Evolutionary conservation across 495 filamentous ascomycete species (phyloP), one percentile per base, ranked within the genome.

Genomic region (Oleoguttula mirabilis): DNA sequence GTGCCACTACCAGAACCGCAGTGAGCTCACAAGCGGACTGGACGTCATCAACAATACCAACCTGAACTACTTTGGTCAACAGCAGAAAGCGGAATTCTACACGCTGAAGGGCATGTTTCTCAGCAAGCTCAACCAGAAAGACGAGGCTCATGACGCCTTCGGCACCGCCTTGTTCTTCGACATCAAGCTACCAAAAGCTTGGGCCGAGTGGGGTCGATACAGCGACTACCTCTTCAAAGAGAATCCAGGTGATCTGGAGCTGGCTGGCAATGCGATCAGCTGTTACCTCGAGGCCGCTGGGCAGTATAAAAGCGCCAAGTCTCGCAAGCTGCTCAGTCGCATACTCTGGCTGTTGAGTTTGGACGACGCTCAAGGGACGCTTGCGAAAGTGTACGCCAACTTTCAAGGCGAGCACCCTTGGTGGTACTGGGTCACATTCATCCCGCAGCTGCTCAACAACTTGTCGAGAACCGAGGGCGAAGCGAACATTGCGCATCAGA

Each of bases 21-120:
- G 77, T 14, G 92, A 99, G 56, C 76, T 99, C 24, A 87, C 76
- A 35, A 88, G 76, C 56, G 92, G 92, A 2, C 57, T 99, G 43
- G 92, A 99, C 60, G 92, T 99, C 5, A 99, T 99, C 53, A 96
- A 99, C 62, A 99, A 99, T 54, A 99, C 92, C 40, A 99, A 99
- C 49, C 75, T 99, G 21, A 93, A 90, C 55, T 99, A 95, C 63
- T 99, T 99, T 59, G 90, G 85, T 43, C 68, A 82, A 5, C 79
- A 87, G 55, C 92, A 99, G 58, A 96, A 95, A 61, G 92, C 92
- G 4, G 92, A 99, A 57, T 99, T 99, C 63, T 96, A 93, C 65
- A 99, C 88, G 0, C 71, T 99, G 33, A 99, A 99, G 67, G 92
- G 92, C 35, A 99, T 99, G 92, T 99, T 99, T 69, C 68, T 95